Evolutionary conservation across 2,329 filamentous ascomycete species (phyloP), one percentile per base, ranked within the genome.

Genomic region (Fusarium nodosum): DNA sequence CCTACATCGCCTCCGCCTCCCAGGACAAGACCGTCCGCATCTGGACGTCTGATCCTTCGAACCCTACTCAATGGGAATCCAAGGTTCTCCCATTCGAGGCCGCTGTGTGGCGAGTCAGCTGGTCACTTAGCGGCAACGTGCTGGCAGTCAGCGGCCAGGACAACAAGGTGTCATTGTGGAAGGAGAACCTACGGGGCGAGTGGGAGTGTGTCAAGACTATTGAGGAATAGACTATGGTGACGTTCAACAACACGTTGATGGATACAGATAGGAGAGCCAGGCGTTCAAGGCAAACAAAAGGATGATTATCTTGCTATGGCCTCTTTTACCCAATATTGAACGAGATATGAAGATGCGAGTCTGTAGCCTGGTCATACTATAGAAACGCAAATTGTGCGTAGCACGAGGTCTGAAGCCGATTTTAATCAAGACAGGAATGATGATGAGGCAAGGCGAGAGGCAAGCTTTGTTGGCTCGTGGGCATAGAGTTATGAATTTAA

Each of bases 191-290:
- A 74, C 92, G 92, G 79, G 96, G 96, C 57, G 93, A 97, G 78
- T 99, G 96, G 96, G 94, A 98, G 82, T 93, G 92, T 76, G 93
- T 98, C 72, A 97, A 97, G 88, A 94, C 93, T 63, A 94, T 99
- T 78, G 95, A 97, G 80, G 93, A 97, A 83, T 97, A 85, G 76
- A 68, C 16, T 97, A 82, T 97, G 84, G 75, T 64, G 13, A 34
- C 46, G 41, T 38, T 15, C 53, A 38, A 31, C 28, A 52, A 56
- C 92, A 91, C 76, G 94, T 97, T 79, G 93, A 97, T 82, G 96
- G 84, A 75, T 61, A 46, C 53, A 67, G 56, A 59, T 60, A 68
- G 64, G 60, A 67, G 70, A 71, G 77, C 76, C 76, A 75, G 79
- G 79, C 79, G 78, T 81, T 80, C 64, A 74, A 64, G 75, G 77